Percentiles rank a stretch among this genome's conserved stretches.
Conservation (phyloP, 129 eudicot genomes). For the Arctium minus region DNA sequence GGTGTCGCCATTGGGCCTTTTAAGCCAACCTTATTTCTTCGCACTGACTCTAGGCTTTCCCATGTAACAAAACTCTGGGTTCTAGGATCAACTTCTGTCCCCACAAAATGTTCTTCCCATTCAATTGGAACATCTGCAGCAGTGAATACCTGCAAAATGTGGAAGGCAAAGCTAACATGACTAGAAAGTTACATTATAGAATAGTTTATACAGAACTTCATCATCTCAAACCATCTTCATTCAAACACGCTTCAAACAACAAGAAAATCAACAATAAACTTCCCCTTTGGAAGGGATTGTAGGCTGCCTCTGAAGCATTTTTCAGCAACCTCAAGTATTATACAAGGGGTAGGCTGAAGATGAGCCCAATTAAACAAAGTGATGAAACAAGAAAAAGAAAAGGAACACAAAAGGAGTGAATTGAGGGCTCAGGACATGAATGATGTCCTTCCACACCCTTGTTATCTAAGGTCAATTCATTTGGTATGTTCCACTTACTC, state of each 20-base stretch:
- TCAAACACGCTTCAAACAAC: background rate
- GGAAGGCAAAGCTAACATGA: background rate
- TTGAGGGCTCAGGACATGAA: background rate
- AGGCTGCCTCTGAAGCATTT: background rate
- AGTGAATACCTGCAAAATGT: slow-evolving; percentile 55
- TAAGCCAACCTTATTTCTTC: slow-evolving; percentile 77
- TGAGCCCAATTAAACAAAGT: too few relatives aligned
- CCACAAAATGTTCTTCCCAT: slow-evolving; percentile 98
- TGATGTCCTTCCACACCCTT: background rate
- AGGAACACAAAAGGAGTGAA: background rate
- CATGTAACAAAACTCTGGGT: slow-evolving; percentile 95
- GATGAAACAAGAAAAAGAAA: too few relatives aligned
- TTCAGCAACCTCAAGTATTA: background rate
- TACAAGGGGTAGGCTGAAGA: background rate
- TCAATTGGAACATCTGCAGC: slow-evolving; percentile 89
- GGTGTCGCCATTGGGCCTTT: slow-evolving; percentile 99
- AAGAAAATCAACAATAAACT: background rate
- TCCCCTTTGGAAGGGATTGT: background rate
- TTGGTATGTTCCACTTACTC: too few relatives aligned
- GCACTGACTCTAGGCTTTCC: slow-evolving; percentile 95
- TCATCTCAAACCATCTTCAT: background rate
- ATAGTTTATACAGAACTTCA: background rate
- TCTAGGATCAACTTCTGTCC: slow-evolving; percentile 85
- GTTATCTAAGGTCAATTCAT: too few relatives aligned
- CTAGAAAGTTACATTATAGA: background rate